Evolutionary conservation across 1,284 basidiomycete genomes (phyloP).

Genomic region (Microbotryum lychnidis-dioicae): DNA sequence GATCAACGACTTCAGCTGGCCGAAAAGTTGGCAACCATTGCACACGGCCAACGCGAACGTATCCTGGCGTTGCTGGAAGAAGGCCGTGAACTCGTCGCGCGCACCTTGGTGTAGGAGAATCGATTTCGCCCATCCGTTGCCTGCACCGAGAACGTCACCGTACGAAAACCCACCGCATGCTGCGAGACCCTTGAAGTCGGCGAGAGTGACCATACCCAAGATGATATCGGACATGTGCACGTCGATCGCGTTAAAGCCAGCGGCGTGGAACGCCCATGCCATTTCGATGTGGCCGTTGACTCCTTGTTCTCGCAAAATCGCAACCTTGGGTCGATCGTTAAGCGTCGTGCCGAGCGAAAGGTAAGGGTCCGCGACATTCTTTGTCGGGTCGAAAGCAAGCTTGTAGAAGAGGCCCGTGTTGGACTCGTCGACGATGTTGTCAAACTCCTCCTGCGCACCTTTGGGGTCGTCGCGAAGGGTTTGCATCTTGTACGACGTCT

Average conservation of each 20-base stretch:
- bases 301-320: constrained; percentile 93
- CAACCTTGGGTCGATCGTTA: constrained; percentile 67
- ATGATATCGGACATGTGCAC: constrained; percentile 98
- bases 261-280: constrained; percentile 91
- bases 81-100: constrained; percentile 63
- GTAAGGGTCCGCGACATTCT: constrained; percentile 31
- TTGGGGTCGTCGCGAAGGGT: constrained; percentile 72
- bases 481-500: constrained; percentile 92
- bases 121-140: constrained; percentile 95
- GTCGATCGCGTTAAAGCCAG: constrained; percentile 89
- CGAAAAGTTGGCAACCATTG: constrained; percentile 97
- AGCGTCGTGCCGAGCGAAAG: constrained; percentile 37
- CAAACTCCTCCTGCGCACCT: constrained; percentile 73
- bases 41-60: constrained; percentile 92
- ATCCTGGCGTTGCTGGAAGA: constrained; percentile 63
- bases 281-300: constrained; percentile 98
- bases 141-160: constrained; percentile 94
- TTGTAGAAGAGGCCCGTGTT: constrained; percentile 69
- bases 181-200: constrained; percentile 73
- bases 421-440: constrained; percentile 58
- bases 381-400: constrained; percentile 55
- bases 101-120: constrained; percentile 71
- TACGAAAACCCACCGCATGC: constrained; percentile 99
- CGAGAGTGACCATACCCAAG: constrained; percentile 56
- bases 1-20: constrained; percentile 74